Conservation (phyloP, 495 filamentous ascomycete species). For the Lepidopterella palustris region DNA sequence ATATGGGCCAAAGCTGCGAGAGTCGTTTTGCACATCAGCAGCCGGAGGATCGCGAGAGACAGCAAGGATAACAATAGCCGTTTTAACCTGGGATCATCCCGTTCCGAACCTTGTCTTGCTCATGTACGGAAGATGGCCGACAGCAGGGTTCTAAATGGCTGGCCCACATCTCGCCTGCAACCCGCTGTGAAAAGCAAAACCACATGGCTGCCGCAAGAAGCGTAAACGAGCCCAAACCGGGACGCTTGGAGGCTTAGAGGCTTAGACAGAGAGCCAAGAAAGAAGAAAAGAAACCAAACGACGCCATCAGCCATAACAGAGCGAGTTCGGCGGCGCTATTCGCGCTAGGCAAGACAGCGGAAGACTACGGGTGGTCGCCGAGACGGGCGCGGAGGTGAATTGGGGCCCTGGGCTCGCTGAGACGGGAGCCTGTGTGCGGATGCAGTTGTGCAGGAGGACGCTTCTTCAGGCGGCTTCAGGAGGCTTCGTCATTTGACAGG, state of each 20-base stretch:
- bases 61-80: neutral
- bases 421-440: too few species aligned
- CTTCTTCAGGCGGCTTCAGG: too few species aligned
- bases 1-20: too few species aligned
- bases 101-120: neutral
- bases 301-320: neutral
- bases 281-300: neutral
- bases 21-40: too few species aligned
- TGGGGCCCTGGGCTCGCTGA: too few species aligned
- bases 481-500: too few species aligned
- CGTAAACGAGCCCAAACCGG: neutral
- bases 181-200: neutral
- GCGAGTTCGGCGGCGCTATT: neutral
- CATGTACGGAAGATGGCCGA: neutral
- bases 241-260: neutral
- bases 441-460: too few species aligned
- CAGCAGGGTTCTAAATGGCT: neutral
- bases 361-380: neutral
- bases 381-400: neutral
- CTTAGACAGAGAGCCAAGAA: neutral
- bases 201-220: neutral
- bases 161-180: neutral
- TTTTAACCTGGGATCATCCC: neutral
- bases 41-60: neutral
- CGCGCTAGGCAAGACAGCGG: neutral